Evolutionary conservation across 352 stramenopile species (phyloP).

Genomic region (Globisporangium spinosum): DNA sequence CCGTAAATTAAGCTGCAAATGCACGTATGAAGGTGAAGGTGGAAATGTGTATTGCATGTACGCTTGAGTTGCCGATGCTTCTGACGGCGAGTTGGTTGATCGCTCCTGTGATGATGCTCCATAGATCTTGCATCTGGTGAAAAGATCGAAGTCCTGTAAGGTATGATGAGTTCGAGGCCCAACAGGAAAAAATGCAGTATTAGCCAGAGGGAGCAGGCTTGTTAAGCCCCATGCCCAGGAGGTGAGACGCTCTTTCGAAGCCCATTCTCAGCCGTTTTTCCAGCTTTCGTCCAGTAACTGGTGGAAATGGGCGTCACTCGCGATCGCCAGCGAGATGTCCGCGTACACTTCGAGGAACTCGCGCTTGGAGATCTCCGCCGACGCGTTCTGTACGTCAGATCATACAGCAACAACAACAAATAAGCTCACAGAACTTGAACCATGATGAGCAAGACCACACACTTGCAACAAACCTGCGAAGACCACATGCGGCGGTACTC

Average conservation of each 20-base stretch:
- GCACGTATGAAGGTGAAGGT: no score
- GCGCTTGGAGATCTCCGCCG: conserved; percentile 34
- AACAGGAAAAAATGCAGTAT: no score
- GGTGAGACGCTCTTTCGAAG: no score
- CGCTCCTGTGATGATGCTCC: no score
- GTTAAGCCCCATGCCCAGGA: no score
- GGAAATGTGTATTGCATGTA: no score
- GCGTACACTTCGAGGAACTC: conserved; percentile 75
- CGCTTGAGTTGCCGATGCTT: no score
- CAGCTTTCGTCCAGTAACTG: conserved; percentile 71
- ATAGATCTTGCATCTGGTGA: no score
- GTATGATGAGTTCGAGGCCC: no score
- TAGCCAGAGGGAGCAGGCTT: no score
- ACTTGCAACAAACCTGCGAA: conserved; percentile 21
- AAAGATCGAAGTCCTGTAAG: no score
- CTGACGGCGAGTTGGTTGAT: no score
- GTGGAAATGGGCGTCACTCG: conserved; percentile 55
- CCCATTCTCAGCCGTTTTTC: conserved; percentile 24
- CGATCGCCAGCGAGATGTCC: conserved; percentile 61
- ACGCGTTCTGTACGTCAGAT: background rate
- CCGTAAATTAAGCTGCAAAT: background rate
- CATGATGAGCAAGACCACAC: background rate
- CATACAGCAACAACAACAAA: conserved; percentile 10
- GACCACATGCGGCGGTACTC: conserved; percentile 53
- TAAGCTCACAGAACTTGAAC: background rate